Percentiles rank a stretch among this genome's conserved stretches.
These are phyloP conservation scores for Magnolia sinica DNA, from an alignment of 164 flowering plant genomes.

Conservation along the genomic window DNA sequence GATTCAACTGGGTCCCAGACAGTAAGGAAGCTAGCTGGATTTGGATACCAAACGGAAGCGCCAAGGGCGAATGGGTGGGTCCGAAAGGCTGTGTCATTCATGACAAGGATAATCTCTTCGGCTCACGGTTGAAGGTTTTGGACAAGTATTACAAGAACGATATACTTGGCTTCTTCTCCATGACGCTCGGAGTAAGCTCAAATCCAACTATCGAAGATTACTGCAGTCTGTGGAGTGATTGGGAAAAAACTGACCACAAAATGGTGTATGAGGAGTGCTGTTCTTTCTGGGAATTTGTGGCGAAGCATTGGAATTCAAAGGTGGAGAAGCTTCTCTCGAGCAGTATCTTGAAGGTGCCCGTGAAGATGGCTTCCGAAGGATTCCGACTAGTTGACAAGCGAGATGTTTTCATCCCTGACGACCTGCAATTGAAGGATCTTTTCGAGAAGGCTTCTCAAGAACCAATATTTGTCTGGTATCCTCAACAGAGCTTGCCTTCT, in stretches of 20 bases:
- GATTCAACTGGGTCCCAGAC: constrained; percentile 35
- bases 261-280: constrained; percentile 41
- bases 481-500: constrained; percentile 33
- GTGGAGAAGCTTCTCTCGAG: constrained; percentile 27
- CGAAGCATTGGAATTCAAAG: constrained; percentile 26
- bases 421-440: constrained; percentile 52
- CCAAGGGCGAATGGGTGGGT: constrained; percentile 45
- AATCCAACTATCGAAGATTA: constrained; percentile 49
- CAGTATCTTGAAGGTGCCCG: constrained; percentile 44
- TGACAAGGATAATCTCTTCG: constrained; percentile 48
- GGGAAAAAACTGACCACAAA: constrained; percentile 37
- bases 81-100: constrained; percentile 46
- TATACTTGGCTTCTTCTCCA: constrained; percentile 41
- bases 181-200: constrained; percentile 32
- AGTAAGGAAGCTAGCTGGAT: constrained; percentile 25
- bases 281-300: constrained; percentile 50
- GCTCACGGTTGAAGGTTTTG: constrained; percentile 37
- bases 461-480: constrained; percentile 61
- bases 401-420: constrained; percentile 63
- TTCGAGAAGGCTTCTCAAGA: constrained; percentile 30
- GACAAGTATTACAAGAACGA: constrained; percentile 39
- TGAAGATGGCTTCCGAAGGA: constrained; percentile 18
- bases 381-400: constrained; percentile 34
- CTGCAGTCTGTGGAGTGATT: constrained; percentile 49
- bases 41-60: constrained; percentile 50